Evolutionary conservation across 2,329 filamentous ascomycete genomes (phyloP).

Genomic region (Botryotinia globosa): DNA sequence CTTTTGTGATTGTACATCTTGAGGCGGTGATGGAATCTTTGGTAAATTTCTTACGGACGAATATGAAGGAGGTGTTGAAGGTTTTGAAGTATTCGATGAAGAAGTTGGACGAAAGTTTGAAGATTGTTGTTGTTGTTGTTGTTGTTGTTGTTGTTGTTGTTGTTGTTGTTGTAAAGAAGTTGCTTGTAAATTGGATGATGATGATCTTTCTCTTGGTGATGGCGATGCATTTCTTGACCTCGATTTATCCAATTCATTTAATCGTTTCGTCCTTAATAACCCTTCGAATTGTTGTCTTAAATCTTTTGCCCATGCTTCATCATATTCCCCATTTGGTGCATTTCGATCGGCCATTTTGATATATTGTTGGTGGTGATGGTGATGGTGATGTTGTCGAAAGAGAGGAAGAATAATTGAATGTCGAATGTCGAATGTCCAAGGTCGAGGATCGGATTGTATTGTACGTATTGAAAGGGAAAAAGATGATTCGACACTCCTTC

Average conservation of each 20-base stretch:
- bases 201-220: constrained; percentile 50
- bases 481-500: neutral
- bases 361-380: neutral
- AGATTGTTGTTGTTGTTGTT: constrained; percentile 26
- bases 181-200: constrained; percentile 48
- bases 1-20: constrained; percentile 67
- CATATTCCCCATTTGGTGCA: constrained; percentile 41
- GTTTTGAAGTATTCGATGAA: constrained; percentile 42
- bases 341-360: constrained; percentile 34
- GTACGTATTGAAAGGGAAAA: neutral
- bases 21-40: constrained; percentile 71
- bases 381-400: neutral
- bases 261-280: constrained; percentile 78
- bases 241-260: constrained; percentile 74
- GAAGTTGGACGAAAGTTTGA: constrained; percentile 47
- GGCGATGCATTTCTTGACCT: constrained; percentile 58
- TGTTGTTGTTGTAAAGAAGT: constrained; percentile 16
- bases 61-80: constrained; percentile 55
- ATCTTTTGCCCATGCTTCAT: constrained; percentile 74
- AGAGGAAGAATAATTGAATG: neutral
- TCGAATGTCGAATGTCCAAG: neutral
- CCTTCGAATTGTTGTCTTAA: constrained; percentile 83
- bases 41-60: constrained; percentile 62
- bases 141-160: constrained; percentile 19
- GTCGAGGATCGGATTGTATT: neutral